Conservation (phyloP, 1,284 basidiomycete genomes). For the Tremellales sp. region DNA sequence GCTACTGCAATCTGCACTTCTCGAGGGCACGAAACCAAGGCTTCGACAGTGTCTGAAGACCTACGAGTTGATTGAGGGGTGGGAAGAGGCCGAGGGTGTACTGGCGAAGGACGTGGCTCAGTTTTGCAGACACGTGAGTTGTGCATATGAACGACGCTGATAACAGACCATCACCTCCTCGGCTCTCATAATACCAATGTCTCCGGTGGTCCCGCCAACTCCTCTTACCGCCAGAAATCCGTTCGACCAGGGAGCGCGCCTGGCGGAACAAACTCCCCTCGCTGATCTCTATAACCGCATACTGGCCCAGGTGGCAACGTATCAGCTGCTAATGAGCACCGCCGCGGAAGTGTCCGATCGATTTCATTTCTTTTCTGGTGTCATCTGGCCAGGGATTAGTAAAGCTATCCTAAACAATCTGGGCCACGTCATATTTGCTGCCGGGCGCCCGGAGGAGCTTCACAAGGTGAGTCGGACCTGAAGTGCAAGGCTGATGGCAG, state of each 20-base stretch:
- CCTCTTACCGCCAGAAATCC: constrained; percentile 18
- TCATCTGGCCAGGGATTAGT: constrained; percentile 81
- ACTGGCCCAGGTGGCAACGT: constrained; percentile 73
- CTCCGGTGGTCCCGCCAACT: constrained; percentile 29
- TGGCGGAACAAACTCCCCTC: constrained; percentile 46
- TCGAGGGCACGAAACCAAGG: constrained; percentile 51
- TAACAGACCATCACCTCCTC: constrained; percentile 31
- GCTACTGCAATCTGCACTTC: constrained; percentile 60
- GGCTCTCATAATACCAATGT: constrained; percentile 18
- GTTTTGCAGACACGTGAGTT: constrained; percentile 68
- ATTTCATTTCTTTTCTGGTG: constrained; percentile 78
- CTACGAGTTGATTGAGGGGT: constrained; percentile 74
- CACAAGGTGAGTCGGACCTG: constrained; percentile 59
- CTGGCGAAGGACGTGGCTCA: constrained; percentile 64
- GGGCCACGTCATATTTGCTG: constrained; percentile 77
- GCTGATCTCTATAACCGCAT: constrained; percentile 74
- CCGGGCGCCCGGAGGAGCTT: constrained; percentile 84
- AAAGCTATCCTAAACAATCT: constrained; percentile 76
- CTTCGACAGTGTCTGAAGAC: constrained; percentile 73
- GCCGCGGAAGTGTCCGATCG: constrained; percentile 59
- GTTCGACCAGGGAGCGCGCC: constrained; percentile 13
- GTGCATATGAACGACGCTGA: not conserved
- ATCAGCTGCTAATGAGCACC: constrained; percentile 64
- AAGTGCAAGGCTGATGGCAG: constrained; percentile 46
- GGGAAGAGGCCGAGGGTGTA: constrained; percentile 81